phyloP scores from a whole-genome alignment of 208 protist species.

The Borovskyia barvae region DNA sequence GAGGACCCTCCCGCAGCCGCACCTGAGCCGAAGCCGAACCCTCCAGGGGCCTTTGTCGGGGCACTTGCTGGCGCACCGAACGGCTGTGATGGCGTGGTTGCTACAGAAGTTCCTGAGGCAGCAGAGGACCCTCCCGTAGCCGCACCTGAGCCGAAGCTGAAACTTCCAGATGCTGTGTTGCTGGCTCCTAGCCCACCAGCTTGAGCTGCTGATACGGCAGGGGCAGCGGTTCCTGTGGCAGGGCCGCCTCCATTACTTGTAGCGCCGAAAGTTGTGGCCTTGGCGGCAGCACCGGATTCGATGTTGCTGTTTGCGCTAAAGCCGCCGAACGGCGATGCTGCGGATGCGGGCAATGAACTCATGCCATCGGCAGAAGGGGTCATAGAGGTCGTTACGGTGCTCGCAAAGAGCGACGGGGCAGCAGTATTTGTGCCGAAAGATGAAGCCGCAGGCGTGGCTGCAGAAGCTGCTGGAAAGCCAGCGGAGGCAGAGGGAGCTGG shows the following conservation, averaged over 20 bases:
- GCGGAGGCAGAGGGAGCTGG: constrained; percentile 4
- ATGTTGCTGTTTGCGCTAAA: not conserved
- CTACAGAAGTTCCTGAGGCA: no score
- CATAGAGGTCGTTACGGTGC: no score
- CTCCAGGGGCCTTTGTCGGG: no score
- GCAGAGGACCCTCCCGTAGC: no score
- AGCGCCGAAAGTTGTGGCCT: not conserved
- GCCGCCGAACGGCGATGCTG: not conserved
- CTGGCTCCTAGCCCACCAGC: not conserved
- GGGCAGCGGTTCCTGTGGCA: not conserved
- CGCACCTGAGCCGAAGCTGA: constrained; percentile 13
- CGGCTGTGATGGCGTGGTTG: no score
- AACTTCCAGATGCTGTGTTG: constrained; percentile 5
- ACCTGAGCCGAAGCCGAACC: no score
- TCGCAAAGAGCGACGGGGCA: no score
- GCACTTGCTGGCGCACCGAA: no score
- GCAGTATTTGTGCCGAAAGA: constrained; percentile 14
- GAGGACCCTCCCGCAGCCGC: no score
- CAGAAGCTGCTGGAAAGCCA: constrained; percentile 8
- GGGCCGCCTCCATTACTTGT: constrained; percentile 7
- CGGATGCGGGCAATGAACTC: not conserved
- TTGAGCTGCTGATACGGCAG: not conserved
- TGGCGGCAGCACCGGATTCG: not conserved
- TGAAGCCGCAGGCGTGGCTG: not conserved
- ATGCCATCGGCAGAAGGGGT: no score